phyloP scores from a whole-genome alignment of 441 rosid species.

The Populus hybrid region DNA sequence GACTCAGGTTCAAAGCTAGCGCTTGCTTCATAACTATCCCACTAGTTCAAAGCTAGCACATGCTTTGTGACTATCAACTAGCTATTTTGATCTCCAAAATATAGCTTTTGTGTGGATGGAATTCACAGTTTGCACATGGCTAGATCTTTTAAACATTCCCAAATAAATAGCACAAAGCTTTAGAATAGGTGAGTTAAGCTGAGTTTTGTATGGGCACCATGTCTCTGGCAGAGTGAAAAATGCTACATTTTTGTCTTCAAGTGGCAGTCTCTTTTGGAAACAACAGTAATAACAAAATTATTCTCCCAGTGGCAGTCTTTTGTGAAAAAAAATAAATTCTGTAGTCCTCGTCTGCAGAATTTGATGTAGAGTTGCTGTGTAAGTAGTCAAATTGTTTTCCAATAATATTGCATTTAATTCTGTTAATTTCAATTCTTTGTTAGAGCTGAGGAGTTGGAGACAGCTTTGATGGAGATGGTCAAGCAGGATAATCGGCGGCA shows the following conservation, averaged over 20 bases:
- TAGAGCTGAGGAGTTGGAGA: conserved; percentile 98
- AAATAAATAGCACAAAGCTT: neutral
- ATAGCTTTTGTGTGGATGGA: neutral
- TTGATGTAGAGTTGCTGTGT: conserved; percentile 5
- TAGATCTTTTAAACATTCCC: neutral
- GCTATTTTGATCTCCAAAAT: neutral
- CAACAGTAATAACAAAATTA: neutral
- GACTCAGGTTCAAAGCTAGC: neutral
- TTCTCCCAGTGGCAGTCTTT: conserved; percentile 6
- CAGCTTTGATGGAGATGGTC: conserved; percentile 99
- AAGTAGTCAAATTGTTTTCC: neutral
- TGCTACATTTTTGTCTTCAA: neutral
- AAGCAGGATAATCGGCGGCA: conserved; percentile 91
- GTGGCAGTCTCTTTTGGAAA: neutral
- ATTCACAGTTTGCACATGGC: neutral
- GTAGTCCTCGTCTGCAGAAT: neutral
- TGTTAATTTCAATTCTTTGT: conserved; percentile 18
- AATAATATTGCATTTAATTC: conserved; percentile 6
- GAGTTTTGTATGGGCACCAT: neutral
- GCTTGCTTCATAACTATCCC: neutral
- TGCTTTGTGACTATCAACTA: neutral
- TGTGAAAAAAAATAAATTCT: neutral
- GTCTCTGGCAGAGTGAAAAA: neutral
- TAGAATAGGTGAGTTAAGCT: neutral
- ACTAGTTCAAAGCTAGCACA: neutral